Evolutionary conservation across 108 stramenopile genomes (phyloP), one percentile per base, ranked within the genome.

Genomic region (Pseudonitzschia delicatissima): DNA sequence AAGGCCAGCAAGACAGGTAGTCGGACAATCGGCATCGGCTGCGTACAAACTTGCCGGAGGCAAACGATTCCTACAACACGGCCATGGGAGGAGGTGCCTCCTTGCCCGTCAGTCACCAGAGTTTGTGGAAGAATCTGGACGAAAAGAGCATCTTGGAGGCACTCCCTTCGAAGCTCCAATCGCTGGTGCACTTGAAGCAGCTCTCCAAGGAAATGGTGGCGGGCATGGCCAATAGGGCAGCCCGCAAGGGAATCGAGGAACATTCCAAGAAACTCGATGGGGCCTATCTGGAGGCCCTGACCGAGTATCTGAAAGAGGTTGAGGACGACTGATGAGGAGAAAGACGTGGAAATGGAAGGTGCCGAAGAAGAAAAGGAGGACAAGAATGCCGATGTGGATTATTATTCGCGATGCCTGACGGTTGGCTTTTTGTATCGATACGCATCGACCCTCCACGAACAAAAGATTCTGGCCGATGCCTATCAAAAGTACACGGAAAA

Each of bases 91-190:
- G 55, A 1, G 55, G 55, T 25, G 23, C 55, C 49, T 50, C 49
- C 49, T 13, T 50, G 37, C 11, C 37, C 8, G 37, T 11, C 37
- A 8, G 42, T 1, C 2, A 2, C 42, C 17, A n/a, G 42, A 2
- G 8, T 29, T n/a, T 48, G 29, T 74, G 66, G 66, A 62, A 74
- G 42, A 66, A 74, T 47, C 50, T 74, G 29, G 61, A 74, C 42
- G 73, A 74, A 51, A 40, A 20, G 2, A 20, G 49, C 17, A 40
- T 37, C 6, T 28, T 74, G 39, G 39, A 44, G 7, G 15, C 31
- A 4, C 58, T 74, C 12, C 73, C 73, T 4, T 66, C 49, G 13
- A 47, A 57, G 11, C 40, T 74, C 25, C 57, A 62, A 34, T 50
- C n/a, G 15, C 36, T 74, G 37, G 36, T 60, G 13, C 66, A 74